Evolutionary conservation across 1,284 basidiomycete species (phyloP).

Genomic region (Paramarasmius palmivorus): DNA sequence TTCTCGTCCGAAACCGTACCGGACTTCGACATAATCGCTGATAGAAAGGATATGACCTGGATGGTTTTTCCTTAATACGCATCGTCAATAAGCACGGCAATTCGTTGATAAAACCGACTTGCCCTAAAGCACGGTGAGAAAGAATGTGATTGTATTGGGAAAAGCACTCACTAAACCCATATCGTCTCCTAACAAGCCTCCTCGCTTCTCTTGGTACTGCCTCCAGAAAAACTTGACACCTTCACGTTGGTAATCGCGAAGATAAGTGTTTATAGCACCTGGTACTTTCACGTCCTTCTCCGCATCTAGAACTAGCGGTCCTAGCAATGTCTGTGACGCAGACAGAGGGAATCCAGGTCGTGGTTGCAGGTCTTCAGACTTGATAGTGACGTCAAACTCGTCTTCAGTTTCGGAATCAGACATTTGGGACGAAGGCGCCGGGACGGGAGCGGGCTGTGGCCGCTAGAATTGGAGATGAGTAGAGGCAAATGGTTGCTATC

Average conservation of each 20-base stretch:
- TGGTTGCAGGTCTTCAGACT: constrained; percentile 35
- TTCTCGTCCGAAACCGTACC: constrained; percentile 62
- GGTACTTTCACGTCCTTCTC: constrained; percentile 58
- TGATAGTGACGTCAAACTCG: too few species aligned
- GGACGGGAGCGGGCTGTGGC: not conserved
- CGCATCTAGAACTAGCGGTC: constrained; percentile 49
- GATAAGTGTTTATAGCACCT: constrained; percentile 72
- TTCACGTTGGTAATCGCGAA: constrained; percentile 84
- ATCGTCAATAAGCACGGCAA: not conserved
- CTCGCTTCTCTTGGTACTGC: constrained; percentile 60
- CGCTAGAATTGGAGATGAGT: too few species aligned
- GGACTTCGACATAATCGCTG: constrained; percentile 81
- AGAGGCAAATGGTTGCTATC: too few species aligned
- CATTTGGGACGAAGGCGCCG: not conserved
- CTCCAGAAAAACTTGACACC: constrained; percentile 78
- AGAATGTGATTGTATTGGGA: constrained; percentile 1
- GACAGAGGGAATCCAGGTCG: constrained; percentile 56
- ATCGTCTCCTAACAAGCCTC: constrained; percentile 84
- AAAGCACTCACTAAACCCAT: constrained; percentile 75
- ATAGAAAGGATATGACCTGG: constrained; percentile 85
- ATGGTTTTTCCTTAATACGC: constrained; percentile 72
- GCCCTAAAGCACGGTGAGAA: constrained; percentile 24
- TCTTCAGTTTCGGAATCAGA: constrained; percentile 2
- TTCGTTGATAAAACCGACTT: constrained; percentile 1
- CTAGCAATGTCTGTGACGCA: constrained; percentile 39